Percentiles rank a stretch among this genome's conserved stretches.
Conservation (phyloP, 768 basidiomycete species). For the Trametes villosa region DNA sequence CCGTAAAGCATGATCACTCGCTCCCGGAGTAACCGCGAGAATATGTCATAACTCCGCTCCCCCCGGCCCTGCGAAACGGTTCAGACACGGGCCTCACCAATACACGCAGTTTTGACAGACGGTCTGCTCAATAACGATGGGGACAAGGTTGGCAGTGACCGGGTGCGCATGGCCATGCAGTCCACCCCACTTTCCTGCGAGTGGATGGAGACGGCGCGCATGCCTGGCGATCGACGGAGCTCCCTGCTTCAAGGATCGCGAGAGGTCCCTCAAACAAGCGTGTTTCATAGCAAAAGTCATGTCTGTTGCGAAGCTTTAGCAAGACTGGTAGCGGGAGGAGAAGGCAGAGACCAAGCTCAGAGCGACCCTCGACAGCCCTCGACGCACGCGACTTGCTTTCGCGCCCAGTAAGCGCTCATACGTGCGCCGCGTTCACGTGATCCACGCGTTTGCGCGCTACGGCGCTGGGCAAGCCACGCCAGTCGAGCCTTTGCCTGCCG, state of each 20-base stretch:
- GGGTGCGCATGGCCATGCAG: slow-evolving; percentile 15
- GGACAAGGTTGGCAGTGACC: slow-evolving; percentile 58
- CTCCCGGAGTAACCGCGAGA: slow-evolving; percentile 89
- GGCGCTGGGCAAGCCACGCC: slow-evolving; percentile 13
- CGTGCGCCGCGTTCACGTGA: slow-evolving; percentile 33
- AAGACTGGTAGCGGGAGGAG: no score
- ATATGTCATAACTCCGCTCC: slow-evolving; percentile 94
- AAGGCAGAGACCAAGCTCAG: not conserved
- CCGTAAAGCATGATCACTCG: slow-evolving; percentile 96
- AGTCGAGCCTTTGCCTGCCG: not conserved
- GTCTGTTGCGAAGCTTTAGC: no score
- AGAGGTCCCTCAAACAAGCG: not conserved
- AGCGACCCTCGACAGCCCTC: no score
- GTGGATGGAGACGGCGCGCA: slow-evolving; percentile 56
- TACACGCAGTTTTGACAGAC: slow-evolving; percentile 41
- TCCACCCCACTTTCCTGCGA: slow-evolving; percentile 40
- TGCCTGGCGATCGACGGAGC: slow-evolving; percentile 2
- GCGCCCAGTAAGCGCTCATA: not conserved
- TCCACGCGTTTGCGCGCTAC: slow-evolving; percentile 28
- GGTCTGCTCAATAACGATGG: slow-evolving; percentile 93
- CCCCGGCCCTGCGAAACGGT: slow-evolving; percentile 45
- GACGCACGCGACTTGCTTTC: no score
- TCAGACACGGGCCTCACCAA: slow-evolving; percentile 50
- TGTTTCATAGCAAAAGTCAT: slow-evolving; percentile 15
- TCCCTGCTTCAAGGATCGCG: not conserved